Percentiles rank a stretch among this genome's conserved stretches.
These are phyloP conservation scores for Castanopsis chinensis DNA, from an alignment of 306 rosid species.

Conservation along the genomic window DNA sequence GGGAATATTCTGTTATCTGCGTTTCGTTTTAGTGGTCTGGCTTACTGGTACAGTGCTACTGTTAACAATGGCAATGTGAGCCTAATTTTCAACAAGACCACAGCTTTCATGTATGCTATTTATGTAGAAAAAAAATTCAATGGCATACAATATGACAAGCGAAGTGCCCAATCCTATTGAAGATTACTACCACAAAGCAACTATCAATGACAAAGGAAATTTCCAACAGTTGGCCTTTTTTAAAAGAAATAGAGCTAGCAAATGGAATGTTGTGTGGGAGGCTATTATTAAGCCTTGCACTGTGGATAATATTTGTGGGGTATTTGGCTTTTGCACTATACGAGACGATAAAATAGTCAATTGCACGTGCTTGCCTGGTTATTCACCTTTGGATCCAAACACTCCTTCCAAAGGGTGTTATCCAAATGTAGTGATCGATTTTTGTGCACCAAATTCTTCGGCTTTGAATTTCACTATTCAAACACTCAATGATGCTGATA, in stretches of 20 bases:
- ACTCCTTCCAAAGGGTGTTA: background rate
- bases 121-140: background rate
- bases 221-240: constrained; percentile 13
- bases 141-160: constrained; percentile 4
- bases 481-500: constrained; percentile 8
- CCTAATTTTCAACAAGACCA: constrained; percentile 23
- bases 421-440: constrained; percentile 20
- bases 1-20: constrained; percentile 1
- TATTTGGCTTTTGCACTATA: constrained; percentile 34
- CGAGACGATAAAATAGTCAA: no score
- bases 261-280: constrained; percentile 27
- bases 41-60: constrained; percentile 15
- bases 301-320: constrained; percentile 42
- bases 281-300: constrained; percentile 29
- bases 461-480: constrained; percentile 1
- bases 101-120: constrained; percentile 22
- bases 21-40: constrained; percentile 9
- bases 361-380: no score
- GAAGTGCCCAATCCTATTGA: background rate
- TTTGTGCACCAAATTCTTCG: constrained; percentile 28
- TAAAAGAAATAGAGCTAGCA: background rate
- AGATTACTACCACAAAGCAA: constrained; percentile 29
- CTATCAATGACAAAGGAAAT: constrained; percentile 25
- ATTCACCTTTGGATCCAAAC: no score
- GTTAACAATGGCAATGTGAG: background rate